Base-by-base conservation (phyloP, 2,329 filamentous ascomycete species). In the Orbilia quercus region DNA sequence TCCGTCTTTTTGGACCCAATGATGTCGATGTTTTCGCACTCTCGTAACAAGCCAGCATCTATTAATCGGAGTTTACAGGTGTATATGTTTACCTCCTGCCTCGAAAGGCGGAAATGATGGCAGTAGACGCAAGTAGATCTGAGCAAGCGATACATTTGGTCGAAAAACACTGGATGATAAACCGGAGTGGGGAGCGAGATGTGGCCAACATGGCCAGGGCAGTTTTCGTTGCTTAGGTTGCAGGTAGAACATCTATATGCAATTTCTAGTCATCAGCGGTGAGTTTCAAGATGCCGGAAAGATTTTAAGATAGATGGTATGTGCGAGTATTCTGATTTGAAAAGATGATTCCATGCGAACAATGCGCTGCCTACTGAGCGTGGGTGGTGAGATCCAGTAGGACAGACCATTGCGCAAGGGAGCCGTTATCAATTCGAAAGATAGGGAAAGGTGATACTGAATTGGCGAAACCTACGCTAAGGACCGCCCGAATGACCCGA, bases 111-210 rank as follows among this genome's bases (percentile, higher is more conserved):
- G 76, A 99, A 88, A 66, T 89, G 88, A 79, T 93, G 90, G 82
- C 96, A 99, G 82, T 96, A 97, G 71, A 90, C 86, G 80, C 95
- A 99, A 81, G 94, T 90, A 60, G 91, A 90, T 77, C 92, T 89
- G 18, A 99, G 85, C 48, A 99, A 84, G 47, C 91, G 89, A 75
- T 96, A 87, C 58, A 93, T 86, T 80, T 97, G 93, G 79, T 97
- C 93, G 84, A 99, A 90, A 79, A 97, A 98, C 1, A 92, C 90
- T n/a, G 94, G 91, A 81, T 99, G 94, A 80, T 98, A 99, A 58
- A 97, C 91, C 50, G 91, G 91, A 11, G 93, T 90, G 12, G 95
- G 93, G 11, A 99, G 88, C 78, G 97, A 92, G 80, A 99, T 96
- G 80, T 99, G 95, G 59, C 95, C 96, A 71, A 90, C 87, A 83